Conservation (phyloP, 805 yeast genomes). For the Wickerhamiella parazyma region DNA sequence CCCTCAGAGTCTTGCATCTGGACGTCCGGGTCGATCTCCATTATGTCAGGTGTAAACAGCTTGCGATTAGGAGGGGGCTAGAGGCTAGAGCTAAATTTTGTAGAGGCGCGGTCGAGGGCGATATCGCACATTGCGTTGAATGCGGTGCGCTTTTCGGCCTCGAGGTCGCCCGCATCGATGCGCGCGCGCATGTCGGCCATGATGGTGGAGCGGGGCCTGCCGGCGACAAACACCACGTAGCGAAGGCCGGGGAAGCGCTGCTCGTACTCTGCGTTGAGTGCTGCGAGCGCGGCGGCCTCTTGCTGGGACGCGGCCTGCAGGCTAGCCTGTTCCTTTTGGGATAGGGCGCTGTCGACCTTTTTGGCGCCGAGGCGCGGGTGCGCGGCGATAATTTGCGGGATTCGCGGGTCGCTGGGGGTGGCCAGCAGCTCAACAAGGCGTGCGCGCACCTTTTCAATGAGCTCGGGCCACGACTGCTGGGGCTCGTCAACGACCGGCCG, state of each 20-base stretch:
- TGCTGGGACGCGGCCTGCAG: conserved; percentile 37
- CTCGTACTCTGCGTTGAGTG: conserved; percentile 53
- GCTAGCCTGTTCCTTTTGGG: conserved; percentile 55
- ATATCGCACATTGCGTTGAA: conserved; percentile 86
- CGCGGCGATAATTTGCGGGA: conserved; percentile 53
- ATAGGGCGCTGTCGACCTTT: conserved; percentile 42
- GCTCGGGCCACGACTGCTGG: conserved; percentile 21
- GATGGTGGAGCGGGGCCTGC: conserved; percentile 51
- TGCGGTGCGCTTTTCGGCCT: conserved; percentile 48
- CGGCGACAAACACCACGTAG: conserved; percentile 83
- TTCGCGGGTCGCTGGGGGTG: conserved; percentile 18
- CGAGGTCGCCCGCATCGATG: conserved; percentile 42
- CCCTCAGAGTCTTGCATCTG: conserved; percentile 26
- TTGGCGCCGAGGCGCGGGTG: conserved; percentile 77
- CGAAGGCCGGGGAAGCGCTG: conserved; percentile 51
- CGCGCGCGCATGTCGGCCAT: conserved; percentile 49
- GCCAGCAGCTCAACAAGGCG: conserved; percentile 28
- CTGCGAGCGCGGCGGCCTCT: conserved; percentile 37
- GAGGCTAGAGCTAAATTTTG: too few relatives aligned
- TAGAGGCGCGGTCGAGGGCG: conserved; percentile 51
- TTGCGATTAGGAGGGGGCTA: neutral
- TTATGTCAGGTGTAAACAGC: conserved; percentile 9
- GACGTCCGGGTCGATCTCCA: conserved; percentile 30
- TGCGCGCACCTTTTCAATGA: conserved; percentile 36
- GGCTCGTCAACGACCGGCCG: conserved; percentile 23